These are phyloP conservation scores for Diaporthe sp. DNA, from an alignment of 2,329 filamentous ascomycete genomes.

Conservation along the genomic window DNA sequence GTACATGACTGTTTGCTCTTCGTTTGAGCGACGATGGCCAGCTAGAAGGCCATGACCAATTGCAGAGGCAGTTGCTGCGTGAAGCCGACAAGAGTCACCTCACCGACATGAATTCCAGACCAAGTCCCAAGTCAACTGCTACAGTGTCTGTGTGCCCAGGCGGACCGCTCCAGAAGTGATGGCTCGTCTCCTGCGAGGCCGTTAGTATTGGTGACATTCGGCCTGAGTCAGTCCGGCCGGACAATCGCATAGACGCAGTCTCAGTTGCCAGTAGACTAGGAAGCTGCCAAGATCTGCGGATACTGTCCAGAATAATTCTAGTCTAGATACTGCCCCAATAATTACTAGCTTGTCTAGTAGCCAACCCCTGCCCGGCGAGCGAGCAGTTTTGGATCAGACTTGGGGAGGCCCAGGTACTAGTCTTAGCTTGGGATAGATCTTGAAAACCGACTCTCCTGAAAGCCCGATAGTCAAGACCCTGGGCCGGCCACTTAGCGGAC, in stretches of 20 bases:
- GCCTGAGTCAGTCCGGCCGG: constrained; percentile 3
- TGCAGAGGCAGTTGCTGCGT: not conserved
- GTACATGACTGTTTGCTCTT: not conserved
- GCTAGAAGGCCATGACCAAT: not conserved
- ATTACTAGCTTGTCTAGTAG: not conserved
- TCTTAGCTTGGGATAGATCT: not conserved
- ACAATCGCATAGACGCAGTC: not conserved
- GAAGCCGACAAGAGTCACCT: not conserved
- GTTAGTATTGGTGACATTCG: not conserved
- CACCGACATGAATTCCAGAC: not conserved
- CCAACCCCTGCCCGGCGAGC: not conserved
- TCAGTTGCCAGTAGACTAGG: not conserved
- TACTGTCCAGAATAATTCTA: not conserved
- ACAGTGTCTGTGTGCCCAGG: not conserved
- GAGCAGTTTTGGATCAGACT: not conserved
- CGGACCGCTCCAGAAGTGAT: not conserved
- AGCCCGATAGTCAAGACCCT: not conserved
- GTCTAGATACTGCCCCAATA: not conserved
- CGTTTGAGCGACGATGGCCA: not conserved
- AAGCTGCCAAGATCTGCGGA: not conserved
- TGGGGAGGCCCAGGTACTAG: not conserved
- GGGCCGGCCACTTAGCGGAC: not conserved
- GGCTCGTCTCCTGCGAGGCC: not conserved
- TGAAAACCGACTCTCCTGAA: not conserved
- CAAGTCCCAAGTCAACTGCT: not conserved